phyloP scores from a whole-genome alignment of 768 basidiomycete species.

The Lepiota venenata region DNA sequence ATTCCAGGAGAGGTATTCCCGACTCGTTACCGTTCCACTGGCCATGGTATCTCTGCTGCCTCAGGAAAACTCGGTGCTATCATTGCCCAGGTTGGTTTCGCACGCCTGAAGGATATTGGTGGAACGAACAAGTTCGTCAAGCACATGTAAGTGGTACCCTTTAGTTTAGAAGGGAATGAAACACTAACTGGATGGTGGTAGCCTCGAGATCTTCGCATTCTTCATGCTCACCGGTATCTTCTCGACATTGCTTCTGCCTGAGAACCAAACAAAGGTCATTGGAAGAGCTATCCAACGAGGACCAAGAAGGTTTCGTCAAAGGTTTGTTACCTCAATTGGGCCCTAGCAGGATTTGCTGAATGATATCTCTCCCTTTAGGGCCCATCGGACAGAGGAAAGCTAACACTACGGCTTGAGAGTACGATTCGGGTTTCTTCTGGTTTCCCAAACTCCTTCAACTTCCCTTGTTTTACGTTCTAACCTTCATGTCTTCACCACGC shows the following conservation, averaged over 20 bases:
- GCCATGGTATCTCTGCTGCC: constrained; percentile 82
- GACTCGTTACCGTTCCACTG: constrained; percentile 84
- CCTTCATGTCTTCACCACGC: too few species aligned
- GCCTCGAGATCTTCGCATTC: constrained; percentile 76
- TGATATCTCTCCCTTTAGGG: not conserved
- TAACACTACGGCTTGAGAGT: not conserved
- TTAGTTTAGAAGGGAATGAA: not conserved
- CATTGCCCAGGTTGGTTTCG: constrained; percentile 76
- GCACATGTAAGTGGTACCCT: constrained; percentile 58
- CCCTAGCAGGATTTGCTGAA: too few species aligned
- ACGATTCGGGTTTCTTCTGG: too few species aligned
- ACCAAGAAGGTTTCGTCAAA: constrained; percentile 57
- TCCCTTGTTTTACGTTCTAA: too few species aligned
- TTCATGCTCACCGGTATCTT: constrained; percentile 86
- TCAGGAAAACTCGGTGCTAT: constrained; percentile 83
- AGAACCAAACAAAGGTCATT: constrained; percentile 67
- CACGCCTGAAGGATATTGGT: constrained; percentile 63
- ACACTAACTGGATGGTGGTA: constrained; percentile 20
- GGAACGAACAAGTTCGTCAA: constrained; percentile 58
- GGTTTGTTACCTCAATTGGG: constrained; percentile 16
- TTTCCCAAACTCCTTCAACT: too few species aligned
- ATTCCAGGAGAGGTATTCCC: constrained; percentile 85
- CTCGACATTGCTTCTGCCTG: constrained; percentile 77
- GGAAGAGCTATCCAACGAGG: constrained; percentile 74
- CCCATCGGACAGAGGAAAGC: not conserved